Conservation (phyloP, 495 filamentous ascomycete species). For the Penicillium chermesinum region DNA sequence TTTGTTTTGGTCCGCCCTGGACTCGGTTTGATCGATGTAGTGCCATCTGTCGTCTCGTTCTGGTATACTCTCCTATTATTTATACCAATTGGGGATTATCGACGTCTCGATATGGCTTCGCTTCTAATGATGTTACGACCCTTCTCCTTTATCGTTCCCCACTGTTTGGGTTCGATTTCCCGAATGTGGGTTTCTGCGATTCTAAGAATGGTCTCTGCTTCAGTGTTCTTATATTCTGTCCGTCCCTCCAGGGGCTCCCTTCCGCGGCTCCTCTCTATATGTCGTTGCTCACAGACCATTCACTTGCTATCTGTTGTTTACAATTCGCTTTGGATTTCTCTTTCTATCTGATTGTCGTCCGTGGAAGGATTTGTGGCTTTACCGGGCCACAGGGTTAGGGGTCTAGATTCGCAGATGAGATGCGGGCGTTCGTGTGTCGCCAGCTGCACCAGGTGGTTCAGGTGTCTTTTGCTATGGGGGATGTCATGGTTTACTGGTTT, state of each 20-base stretch:
- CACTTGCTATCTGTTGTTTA: not conserved
- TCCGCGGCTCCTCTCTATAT: not conserved
- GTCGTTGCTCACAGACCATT: not conserved
- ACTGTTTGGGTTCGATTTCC: constrained; percentile 1
- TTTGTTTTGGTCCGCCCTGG: not conserved
- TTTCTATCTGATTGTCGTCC: not conserved
- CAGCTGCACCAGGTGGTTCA: constrained; percentile 1
- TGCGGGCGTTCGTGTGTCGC: constrained; percentile 1
- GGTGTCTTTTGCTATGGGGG: not conserved
- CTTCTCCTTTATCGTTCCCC: constrained; percentile 23
- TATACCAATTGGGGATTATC: constrained; percentile 1
- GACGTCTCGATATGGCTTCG: not conserved
- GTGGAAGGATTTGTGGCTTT: not conserved
- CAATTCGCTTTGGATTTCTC: too few species aligned
- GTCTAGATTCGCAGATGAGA: not conserved
- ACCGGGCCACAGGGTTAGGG: not conserved
- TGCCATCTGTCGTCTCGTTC: not conserved
- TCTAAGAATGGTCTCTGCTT: constrained; percentile 20
- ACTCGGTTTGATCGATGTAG: not conserved
- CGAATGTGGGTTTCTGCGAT: constrained; percentile 23
- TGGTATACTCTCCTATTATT: not conserved
- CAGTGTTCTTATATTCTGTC: not conserved
- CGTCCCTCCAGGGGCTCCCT: too few species aligned
- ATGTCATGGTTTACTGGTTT: not conserved
- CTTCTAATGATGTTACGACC: constrained; percentile 25